phyloP scores from a whole-genome alignment of 345 rosid genomes.

The Heritiera fomes region DNA sequence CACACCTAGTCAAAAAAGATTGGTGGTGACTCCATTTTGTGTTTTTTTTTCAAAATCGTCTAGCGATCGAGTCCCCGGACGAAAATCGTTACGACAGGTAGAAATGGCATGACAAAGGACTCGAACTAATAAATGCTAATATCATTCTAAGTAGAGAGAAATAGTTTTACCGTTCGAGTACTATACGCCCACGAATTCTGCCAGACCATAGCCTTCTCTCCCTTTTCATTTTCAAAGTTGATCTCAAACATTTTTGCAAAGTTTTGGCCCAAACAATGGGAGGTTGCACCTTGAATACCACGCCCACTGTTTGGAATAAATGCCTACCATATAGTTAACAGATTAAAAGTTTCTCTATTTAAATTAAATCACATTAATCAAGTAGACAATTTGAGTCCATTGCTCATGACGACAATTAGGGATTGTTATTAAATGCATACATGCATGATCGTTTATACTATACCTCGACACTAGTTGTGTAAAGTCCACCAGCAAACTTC shows the following conservation, averaged over 20 bases:
- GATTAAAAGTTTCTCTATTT: background rate
- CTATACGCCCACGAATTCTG: slow-evolving; percentile 99
- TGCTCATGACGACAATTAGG: background rate
- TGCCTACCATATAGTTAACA: slow-evolving; percentile 50
- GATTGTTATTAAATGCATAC: background rate
- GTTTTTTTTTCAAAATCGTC: too few relatives aligned
- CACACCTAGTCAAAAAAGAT: too few relatives aligned
- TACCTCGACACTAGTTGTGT: slow-evolving; percentile 97
- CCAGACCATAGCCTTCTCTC: slow-evolving; percentile 91
- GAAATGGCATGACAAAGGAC: background rate
- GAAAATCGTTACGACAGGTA: too few relatives aligned
- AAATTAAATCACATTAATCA: slow-evolving; percentile 9
- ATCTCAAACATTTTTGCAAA: slow-evolving; percentile 98
- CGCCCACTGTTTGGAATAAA: slow-evolving; percentile 96
- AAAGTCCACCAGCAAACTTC: slow-evolving; percentile 96
- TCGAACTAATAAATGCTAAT: background rate
- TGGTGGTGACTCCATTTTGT: too few relatives aligned
- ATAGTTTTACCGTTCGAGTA: slow-evolving; percentile 64
- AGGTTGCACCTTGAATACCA: slow-evolving; percentile 98
- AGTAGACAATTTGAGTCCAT: background rate
- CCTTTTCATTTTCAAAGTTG: slow-evolving; percentile 85
- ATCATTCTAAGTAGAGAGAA: slow-evolving; percentile 3
- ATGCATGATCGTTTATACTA: background rate
- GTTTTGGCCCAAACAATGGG: slow-evolving; percentile 95
- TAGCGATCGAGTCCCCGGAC: too few relatives aligned